Conservation (phyloP, 495 filamentous ascomycete genomes). For the Talaromyces liani region DNA sequence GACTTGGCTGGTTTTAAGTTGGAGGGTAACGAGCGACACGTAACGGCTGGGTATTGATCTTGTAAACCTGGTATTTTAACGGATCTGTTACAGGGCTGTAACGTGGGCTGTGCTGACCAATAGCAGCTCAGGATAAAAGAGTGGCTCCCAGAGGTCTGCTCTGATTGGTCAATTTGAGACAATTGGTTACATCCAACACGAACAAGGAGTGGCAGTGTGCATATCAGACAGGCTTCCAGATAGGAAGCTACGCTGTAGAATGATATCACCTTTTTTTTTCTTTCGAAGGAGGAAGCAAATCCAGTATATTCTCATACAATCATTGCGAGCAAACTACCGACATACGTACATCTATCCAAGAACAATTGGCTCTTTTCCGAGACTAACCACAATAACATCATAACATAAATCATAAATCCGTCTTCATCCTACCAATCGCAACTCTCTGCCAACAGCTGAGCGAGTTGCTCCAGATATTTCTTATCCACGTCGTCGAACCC, state of each 20-base stretch:
- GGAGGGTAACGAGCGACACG: background rate
- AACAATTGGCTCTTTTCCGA: background rate
- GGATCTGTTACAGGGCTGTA: background rate
- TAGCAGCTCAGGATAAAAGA: background rate
- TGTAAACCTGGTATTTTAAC: background rate
- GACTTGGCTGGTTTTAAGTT: background rate
- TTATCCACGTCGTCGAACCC: constrained; percentile 77
- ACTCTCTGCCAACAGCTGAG: constrained; percentile 50
- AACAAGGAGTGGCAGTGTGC: background rate
- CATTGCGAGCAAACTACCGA: background rate
- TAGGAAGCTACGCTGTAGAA: background rate
- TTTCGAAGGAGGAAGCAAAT: background rate
- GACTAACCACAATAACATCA: background rate
- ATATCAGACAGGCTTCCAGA: background rate
- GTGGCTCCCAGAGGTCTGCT: background rate
- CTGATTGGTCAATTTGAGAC: background rate
- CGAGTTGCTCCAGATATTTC: constrained; percentile 61
- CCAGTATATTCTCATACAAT: background rate
- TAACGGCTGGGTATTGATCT: background rate
- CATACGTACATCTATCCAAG: background rate
- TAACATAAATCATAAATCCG: background rate
- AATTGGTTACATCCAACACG: background rate
- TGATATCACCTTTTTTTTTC: background rate
- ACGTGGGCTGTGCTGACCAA: background rate
- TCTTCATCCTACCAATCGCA: constrained; percentile 61